phyloP scores from a whole-genome alignment of 768 basidiomycete species.

The Hygrophorus russula region DNA sequence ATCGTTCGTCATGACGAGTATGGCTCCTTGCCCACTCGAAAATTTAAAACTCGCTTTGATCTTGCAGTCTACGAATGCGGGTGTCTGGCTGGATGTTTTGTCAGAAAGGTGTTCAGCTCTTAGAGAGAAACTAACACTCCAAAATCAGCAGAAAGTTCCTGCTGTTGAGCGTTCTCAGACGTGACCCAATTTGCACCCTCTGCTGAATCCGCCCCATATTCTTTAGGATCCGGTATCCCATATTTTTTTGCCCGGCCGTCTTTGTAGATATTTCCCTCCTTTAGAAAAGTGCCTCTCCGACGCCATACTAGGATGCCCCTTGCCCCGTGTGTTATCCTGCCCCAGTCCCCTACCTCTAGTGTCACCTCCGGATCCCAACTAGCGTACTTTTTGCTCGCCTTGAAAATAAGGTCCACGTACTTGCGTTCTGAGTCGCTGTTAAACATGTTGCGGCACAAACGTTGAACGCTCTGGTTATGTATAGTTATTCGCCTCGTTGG shows the following conservation, averaged over 20 bases:
- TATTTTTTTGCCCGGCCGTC: slow-evolving; percentile 15
- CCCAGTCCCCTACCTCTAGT: slow-evolving; percentile 20
- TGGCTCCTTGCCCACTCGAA: slow-evolving; percentile 16
- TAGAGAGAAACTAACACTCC: slow-evolving; percentile 8
- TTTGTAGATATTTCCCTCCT: slow-evolving; percentile 21
- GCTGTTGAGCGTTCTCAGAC: slow-evolving; percentile 14
- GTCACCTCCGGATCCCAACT: slow-evolving; percentile 22
- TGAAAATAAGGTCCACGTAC: slow-evolving; percentile 20
- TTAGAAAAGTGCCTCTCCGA: slow-evolving; percentile 16
- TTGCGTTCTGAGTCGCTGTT: slow-evolving; percentile 15
- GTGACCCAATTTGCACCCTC: slow-evolving; percentile 18
- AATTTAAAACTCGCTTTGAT: slow-evolving; percentile 18
- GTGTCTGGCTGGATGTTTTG: slow-evolving; percentile 11
- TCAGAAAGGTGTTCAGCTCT: neutral
- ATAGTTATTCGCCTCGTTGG: too few species aligned
- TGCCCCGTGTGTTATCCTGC: slow-evolving; percentile 14
- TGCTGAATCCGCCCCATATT: slow-evolving; percentile 10
- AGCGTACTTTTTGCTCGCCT: slow-evolving; percentile 18
- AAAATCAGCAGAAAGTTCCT: slow-evolving; percentile 9
- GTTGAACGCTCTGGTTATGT: too few species aligned
- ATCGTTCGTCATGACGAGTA: slow-evolving; percentile 21
- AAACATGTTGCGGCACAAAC: neutral
- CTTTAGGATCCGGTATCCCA: slow-evolving; percentile 14
- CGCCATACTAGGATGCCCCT: slow-evolving; percentile 13
- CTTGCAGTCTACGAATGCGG: slow-evolving; percentile 15